phyloP scores from a whole-genome alignment of 1,284 basidiomycete genomes.

The Microbotryomycetes sp. region DNA sequence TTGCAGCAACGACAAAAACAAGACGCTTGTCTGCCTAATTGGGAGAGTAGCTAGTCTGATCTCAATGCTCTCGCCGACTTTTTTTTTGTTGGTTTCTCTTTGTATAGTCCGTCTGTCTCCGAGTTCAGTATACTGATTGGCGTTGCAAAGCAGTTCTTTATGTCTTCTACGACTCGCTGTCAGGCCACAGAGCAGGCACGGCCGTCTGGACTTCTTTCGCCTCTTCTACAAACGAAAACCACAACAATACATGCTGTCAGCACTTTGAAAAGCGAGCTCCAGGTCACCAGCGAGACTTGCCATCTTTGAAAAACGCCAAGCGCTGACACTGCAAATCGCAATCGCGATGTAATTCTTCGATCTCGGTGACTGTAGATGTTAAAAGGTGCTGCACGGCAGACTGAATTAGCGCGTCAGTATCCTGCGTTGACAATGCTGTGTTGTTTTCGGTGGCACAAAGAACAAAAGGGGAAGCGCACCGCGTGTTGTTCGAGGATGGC shows the following conservation, averaged over 20 bases:
- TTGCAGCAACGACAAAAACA: neutral
- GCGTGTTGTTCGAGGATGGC: neutral
- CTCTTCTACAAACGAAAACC: neutral
- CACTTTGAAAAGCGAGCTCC: neutral
- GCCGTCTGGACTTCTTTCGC: neutral
- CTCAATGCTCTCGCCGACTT: slow-evolving; percentile 4
- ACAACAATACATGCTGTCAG: neutral
- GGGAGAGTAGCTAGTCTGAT: slow-evolving; percentile 1
- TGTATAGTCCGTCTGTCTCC: neutral
- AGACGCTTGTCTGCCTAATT: neutral
- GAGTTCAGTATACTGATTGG: neutral
- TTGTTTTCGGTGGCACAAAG: too few species aligned
- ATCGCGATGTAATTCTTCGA: too few species aligned
- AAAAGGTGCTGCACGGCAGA: too few species aligned
- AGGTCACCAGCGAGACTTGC: neutral
- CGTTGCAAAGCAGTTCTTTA: neutral
- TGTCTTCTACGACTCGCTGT: neutral
- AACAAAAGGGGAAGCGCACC: too few species aligned
- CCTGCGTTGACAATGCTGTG: too few species aligned
- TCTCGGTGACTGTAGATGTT: too few species aligned
- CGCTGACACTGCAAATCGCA: neutral
- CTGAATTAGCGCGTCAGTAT: too few species aligned
- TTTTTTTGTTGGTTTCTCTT: neutral
- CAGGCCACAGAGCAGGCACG: neutral
- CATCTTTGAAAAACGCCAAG: neutral